These are phyloP conservation scores for Calonectria hawksworthii DNA, from an alignment of 2,329 filamentous ascomycete species.

Conservation along the genomic window DNA sequence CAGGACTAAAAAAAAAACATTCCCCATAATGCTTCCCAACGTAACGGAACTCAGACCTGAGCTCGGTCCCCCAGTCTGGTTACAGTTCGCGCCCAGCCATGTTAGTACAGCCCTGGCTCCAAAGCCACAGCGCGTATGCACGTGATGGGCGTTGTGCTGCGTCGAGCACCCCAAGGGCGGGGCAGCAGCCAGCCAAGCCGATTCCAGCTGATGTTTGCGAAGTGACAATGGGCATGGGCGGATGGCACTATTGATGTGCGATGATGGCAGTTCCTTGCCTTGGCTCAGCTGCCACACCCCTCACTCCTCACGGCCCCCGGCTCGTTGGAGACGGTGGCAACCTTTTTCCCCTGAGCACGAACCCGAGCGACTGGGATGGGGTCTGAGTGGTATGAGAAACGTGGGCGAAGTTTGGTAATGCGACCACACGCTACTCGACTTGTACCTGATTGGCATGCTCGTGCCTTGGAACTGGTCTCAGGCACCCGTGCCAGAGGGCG, in stretches of 20 bases:
- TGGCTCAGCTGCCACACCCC: conserved; percentile 22
- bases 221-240: not conserved
- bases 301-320: not conserved
- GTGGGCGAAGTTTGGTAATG: conserved; percentile 19
- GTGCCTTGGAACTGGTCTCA: conserved; percentile 21
- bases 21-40: not conserved
- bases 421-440: conserved; percentile 20
- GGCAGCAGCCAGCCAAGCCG: not conserved
- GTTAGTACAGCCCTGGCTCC: not conserved
- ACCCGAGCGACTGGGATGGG: conserved; percentile 25
- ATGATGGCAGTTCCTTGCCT: not conserved
- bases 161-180: not conserved
- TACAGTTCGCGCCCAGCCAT: conserved; percentile 12
- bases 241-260: not conserved
- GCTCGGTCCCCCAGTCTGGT: conserved; percentile 34
- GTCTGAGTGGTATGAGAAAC: conserved; percentile 23
- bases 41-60: not conserved
- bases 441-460: conserved; percentile 22
- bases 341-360: conserved; percentile 30
- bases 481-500: conserved; percentile 20
- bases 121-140: conserved; percentile 44
- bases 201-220: conserved; percentile 5
- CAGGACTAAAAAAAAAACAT: not conserved
- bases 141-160: conserved; percentile 39
- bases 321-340: conserved; percentile 16